These are phyloP conservation scores for Leccinum incarnatum DNA, from an alignment of 768 basidiomycete genomes.

Conservation along the genomic window DNA sequence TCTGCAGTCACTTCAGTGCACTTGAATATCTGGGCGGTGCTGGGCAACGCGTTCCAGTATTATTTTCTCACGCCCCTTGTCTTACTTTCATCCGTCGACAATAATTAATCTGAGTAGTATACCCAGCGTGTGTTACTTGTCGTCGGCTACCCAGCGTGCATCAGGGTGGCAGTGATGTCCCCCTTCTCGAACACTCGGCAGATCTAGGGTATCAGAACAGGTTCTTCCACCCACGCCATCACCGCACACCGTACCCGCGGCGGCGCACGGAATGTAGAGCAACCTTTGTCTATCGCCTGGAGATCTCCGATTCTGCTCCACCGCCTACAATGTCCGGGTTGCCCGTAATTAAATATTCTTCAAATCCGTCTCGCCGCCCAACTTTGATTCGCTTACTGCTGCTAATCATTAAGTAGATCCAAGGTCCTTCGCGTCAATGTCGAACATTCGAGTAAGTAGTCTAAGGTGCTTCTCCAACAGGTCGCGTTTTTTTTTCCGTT, in stretches of 20 bases:
- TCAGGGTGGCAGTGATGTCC: background rate
- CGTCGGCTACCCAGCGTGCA: background rate
- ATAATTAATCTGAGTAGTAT: background rate
- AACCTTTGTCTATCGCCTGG: background rate
- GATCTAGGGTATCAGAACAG: background rate
- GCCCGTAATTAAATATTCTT: background rate
- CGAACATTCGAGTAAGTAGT: background rate
- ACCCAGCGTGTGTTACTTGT: background rate
- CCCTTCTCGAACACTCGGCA: background rate
- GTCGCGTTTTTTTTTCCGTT: background rate
- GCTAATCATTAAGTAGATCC: background rate
- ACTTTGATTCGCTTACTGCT: background rate
- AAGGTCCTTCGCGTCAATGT: background rate
- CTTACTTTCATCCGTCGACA: background rate
- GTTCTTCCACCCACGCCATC: conserved; percentile 1
- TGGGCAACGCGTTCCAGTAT: conserved; percentile 23
- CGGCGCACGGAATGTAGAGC: background rate
- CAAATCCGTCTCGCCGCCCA: background rate
- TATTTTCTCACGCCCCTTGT: conserved; percentile 18
- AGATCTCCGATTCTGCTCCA: background rate
- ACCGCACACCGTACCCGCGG: background rate
- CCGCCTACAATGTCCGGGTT: background rate
- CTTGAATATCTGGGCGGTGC: conserved; percentile 12
- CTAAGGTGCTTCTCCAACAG: background rate
- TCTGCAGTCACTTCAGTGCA: background rate